Conservation (phyloP, 495 filamentous ascomycete genomes). For the Trichocladium antarcticum region DNA sequence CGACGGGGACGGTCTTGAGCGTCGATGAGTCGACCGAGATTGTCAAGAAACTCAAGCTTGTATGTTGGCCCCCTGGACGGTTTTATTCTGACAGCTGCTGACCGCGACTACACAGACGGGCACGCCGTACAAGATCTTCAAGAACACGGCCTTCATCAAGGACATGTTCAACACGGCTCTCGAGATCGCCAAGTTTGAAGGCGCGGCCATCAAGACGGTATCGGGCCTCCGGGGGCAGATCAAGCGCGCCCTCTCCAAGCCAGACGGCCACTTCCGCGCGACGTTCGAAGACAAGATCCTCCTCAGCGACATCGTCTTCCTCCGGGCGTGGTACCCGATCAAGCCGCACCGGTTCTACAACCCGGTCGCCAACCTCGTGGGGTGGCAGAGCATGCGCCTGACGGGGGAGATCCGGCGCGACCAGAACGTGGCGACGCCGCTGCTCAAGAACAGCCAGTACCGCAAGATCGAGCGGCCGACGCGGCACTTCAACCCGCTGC, state of each 20-base stretch:
- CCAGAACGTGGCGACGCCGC: constrained; percentile 62
- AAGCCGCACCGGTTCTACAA: constrained; percentile 94
- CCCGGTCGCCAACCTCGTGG: constrained; percentile 82
- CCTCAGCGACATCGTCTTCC: constrained; percentile 90
- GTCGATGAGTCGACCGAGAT: constrained; percentile 93
- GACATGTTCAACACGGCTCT: constrained; percentile 92
- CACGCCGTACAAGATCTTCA: constrained; percentile 91
- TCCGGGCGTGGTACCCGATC: constrained; percentile 92
- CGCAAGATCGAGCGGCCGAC: constrained; percentile 64
- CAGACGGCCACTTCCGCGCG: constrained; percentile 88
- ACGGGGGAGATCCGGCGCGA: constrained; percentile 87
- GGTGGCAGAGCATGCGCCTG: constrained; percentile 81
- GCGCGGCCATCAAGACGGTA: constrained; percentile 86
- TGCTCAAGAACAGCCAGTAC: constrained; percentile 71
- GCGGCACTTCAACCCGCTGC: constrained; percentile 88
- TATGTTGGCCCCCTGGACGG: background rate
- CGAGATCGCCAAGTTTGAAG: constrained; percentile 97
- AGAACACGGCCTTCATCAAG: constrained; percentile 97
- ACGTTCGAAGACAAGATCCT: constrained; percentile 98
- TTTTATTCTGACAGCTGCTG: background rate
- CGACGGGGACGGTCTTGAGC: constrained; percentile 81
- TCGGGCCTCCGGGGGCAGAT: constrained; percentile 93
- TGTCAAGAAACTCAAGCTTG: constrained; percentile 95
- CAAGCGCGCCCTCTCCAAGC: constrained; percentile 81
- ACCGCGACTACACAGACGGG: constrained; percentile 17